Percentiles rank a stretch among this genome's conserved stretches.
phyloP scores from a whole-genome alignment of 2,329 filamentous ascomycete genomes.

The Fusarium zealandicum region DNA sequence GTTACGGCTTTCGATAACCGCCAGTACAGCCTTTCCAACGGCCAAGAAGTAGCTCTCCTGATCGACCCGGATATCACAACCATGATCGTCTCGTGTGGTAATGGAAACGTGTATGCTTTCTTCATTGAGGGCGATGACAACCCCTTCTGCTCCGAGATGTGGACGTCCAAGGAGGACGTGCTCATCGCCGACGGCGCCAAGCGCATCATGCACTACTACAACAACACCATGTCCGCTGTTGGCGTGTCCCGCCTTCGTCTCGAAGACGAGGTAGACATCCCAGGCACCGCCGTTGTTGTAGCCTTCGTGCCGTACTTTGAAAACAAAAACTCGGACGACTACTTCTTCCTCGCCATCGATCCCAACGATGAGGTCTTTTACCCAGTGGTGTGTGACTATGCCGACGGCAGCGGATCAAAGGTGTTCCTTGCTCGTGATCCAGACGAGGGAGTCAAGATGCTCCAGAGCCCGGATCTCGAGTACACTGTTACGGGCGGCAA shows the following conservation, averaged over 20 bases:
- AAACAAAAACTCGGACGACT: background rate
- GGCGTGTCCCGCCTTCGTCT: constrained; percentile 45
- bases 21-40: background rate
- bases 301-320: constrained; percentile 23
- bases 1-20: background rate
- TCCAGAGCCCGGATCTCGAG: constrained; percentile 30
- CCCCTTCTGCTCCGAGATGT: constrained; percentile 35
- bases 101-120: constrained; percentile 47
- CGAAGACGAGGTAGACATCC: constrained; percentile 26
- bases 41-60: background rate
- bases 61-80: background rate
- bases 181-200: constrained; percentile 35
- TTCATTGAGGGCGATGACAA: constrained; percentile 25
- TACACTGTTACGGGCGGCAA: background rate
- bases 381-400: constrained; percentile 43
- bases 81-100: constrained; percentile 39
- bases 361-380: constrained; percentile 36
- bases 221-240: constrained; percentile 41
- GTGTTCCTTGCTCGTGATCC: constrained; percentile 42
- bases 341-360: background rate
- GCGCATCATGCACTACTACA: constrained; percentile 46
- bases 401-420: constrained; percentile 28
- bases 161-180: constrained; percentile 29
- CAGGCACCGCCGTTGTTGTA: constrained; percentile 25
- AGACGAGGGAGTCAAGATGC: constrained; percentile 28